Percentiles rank a stretch among this genome's conserved stretches.
Evolutionary conservation across 768 basidiomycete species (phyloP).

Genomic region (Flagelloscypha sp.): DNA sequence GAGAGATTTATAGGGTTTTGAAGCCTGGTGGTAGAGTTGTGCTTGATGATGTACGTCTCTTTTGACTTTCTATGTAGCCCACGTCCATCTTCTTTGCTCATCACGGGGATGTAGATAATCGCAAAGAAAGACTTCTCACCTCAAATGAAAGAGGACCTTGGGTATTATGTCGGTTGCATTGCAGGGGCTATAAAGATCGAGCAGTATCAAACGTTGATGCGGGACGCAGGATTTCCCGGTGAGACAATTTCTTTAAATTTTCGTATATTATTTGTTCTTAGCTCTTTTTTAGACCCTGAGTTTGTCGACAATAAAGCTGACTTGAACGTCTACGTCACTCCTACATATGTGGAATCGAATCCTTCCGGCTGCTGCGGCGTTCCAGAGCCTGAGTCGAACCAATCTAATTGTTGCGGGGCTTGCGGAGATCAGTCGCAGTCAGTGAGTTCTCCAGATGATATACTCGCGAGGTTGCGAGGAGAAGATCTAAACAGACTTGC

Average conservation of each 20-base stretch:
- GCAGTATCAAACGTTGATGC: slow-evolving; percentile 30
- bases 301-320: slow-evolving; percentile 35
- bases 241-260: not conserved
- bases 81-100: not conserved
- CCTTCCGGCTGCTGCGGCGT: slow-evolving; percentile 12
- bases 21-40: slow-evolving; percentile 50
- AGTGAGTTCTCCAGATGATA: too few species aligned
- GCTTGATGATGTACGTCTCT: slow-evolving; percentile 38
- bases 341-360: slow-evolving; percentile 4
- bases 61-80: too few species aligned
- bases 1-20: slow-evolving; percentile 41
- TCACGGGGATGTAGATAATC: slow-evolving; percentile 28
- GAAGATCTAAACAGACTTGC: slow-evolving; percentile 38
- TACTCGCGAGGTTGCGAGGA: slow-evolving; percentile 4
- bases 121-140: slow-evolving; percentile 37
- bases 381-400: slow-evolving; percentile 3
- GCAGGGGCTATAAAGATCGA: slow-evolving; percentile 33
- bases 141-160: slow-evolving; percentile 30
- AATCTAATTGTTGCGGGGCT: slow-evolving; percentile 2
- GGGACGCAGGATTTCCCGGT: slow-evolving; percentile 36
- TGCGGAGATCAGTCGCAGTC: too few species aligned
- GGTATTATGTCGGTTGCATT: slow-evolving; percentile 36
- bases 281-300: slow-evolving; percentile 24
- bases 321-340: slow-evolving; percentile 26
- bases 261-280: not conserved